Evolutionary conservation across 768 basidiomycete genomes (phyloP), one percentile per base, ranked within the genome.

Genomic region (Hortiboletus flavorubellus): DNA sequence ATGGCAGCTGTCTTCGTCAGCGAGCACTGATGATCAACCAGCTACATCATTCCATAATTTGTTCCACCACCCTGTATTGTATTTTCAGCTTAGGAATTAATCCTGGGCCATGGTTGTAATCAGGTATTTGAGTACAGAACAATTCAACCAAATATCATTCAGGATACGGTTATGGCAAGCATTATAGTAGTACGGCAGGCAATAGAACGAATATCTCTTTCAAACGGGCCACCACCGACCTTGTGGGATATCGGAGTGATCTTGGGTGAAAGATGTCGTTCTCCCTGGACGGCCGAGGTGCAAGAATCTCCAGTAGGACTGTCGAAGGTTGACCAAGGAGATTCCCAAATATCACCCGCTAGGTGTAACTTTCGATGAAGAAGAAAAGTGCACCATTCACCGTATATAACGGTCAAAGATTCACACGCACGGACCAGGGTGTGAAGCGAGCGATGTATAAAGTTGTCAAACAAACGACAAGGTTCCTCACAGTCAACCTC

Each of bases 1-100:
- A 92, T 93, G 89, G 91, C 91, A 33, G 89, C 84, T 43, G 78
- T 93, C 2, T 88, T 93, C 64, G 89, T 91, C 52, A 90, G 78
- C 70, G 92, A 94, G 79, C 86, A 92, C 62, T 92, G 64, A 74
- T 23, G 16, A 15, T 45, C 35, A 18, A 10, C 31, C 7, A 21
- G 33, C n/a, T 44, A 10, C 10, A 3, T 35, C n/a, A 5, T 2
- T 26, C 26, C 26, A 26, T 26, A 26, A 26, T 26, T 21, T 14
- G 43, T 18, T 30, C 21, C 21, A 38, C 18, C 7, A 34, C 18
- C 10, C 18, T n/a, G 26, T 41, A 35, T 49, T 26, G 31, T 54
- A 49, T 43, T n/a, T 34, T 18, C 26, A 30, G 4, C 47, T 35
- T 40, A 23, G 41, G 39, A 29, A 18, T 16, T n/a, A 21, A 30